These are phyloP conservation scores for Penicillium sp. DNA, from an alignment of 2,329 filamentous ascomycete genomes.

Conservation along the genomic window DNA sequence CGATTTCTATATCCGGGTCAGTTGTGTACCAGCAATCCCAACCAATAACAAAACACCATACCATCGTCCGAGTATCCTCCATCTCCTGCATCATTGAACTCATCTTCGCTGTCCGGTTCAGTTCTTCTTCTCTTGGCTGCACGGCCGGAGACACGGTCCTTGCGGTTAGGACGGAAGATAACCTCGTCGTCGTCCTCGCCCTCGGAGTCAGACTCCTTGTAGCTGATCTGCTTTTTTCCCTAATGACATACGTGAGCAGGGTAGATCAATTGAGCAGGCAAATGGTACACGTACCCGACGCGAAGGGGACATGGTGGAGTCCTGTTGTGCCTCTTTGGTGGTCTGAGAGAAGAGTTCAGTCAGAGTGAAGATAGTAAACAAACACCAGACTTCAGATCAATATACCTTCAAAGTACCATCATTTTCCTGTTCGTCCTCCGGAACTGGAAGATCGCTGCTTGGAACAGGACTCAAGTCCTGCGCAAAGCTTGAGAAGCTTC, in stretches of 20 bases:
- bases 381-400: neutral
- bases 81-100: conserved; percentile 60
- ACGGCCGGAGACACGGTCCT: conserved; percentile 43
- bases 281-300: conserved; percentile 62
- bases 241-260: conserved; percentile 26
- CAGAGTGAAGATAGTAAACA: neutral
- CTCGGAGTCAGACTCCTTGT: conserved; percentile 80
- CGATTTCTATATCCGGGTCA: conserved; percentile 59
- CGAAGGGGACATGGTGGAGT: conserved; percentile 66
- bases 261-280: neutral
- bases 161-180: conserved; percentile 59
- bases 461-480: conserved; percentile 68
- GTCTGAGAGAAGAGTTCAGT: conserved; percentile 32
- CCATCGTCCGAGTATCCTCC: conserved; percentile 49
- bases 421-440: conserved; percentile 59
- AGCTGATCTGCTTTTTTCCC: conserved; percentile 64
- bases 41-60: conserved; percentile 29
- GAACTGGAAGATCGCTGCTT: conserved; percentile 72
- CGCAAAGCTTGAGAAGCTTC: conserved; percentile 37
- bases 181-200: conserved; percentile 67
- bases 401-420: conserved; percentile 40
- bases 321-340: conserved; percentile 40
- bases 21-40: neutral
- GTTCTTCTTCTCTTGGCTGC: conserved; percentile 59
- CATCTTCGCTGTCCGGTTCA: conserved; percentile 65